Evolutionary conservation across 495 filamentous ascomycete species (phyloP).

Genomic region (Penicillium bovifimosum): DNA sequence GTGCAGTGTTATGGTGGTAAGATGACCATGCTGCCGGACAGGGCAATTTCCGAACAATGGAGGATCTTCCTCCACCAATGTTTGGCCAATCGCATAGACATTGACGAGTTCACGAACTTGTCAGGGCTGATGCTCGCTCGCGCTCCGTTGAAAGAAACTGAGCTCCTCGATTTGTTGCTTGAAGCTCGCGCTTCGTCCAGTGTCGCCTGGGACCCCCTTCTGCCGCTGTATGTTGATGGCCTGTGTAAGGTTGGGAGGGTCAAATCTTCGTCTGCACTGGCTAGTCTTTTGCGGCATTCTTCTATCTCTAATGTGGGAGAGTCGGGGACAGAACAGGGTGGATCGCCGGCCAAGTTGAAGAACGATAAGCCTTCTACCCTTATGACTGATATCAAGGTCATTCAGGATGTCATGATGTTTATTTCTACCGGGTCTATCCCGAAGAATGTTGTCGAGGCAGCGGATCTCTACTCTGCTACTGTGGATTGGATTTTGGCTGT

Average conservation of each 20-base stretch:
- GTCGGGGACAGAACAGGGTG: constrained; percentile 11
- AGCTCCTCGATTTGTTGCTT: constrained; percentile 56
- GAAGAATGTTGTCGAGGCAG: constrained; percentile 27
- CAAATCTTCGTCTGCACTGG: constrained; percentile 51
- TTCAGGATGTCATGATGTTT: constrained; percentile 42
- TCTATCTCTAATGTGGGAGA: constrained; percentile 25
- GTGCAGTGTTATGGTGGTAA: constrained; percentile 2
- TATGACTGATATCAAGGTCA: constrained; percentile 44
- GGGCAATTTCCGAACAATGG: constrained; percentile 37
- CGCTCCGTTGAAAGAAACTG: constrained; percentile 27
- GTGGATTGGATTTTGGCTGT: constrained; percentile 40
- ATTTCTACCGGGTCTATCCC: constrained; percentile 33
- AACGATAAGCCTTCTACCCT: constrained; percentile 22
- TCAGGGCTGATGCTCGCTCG: constrained; percentile 30
- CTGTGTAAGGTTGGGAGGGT: constrained; percentile 50
- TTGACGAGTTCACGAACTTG: constrained; percentile 37
- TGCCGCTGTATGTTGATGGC: constrained; percentile 57
- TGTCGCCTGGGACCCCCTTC: constrained; percentile 56
- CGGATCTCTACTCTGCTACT: constrained; percentile 29
- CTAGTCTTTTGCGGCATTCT: constrained; percentile 56
- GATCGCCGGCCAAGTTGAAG: not conserved
- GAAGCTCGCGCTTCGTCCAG: constrained; percentile 44
- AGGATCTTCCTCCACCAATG: constrained; percentile 40
- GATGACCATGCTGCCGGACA: constrained; percentile 19
- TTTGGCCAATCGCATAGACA: constrained; percentile 40